A percentile compares a stretch with the other conserved stretches of the same genome.
phyloP scores from a whole-genome alignment of 2,329 filamentous ascomycete species.

The Hypoxylon sp. region DNA sequence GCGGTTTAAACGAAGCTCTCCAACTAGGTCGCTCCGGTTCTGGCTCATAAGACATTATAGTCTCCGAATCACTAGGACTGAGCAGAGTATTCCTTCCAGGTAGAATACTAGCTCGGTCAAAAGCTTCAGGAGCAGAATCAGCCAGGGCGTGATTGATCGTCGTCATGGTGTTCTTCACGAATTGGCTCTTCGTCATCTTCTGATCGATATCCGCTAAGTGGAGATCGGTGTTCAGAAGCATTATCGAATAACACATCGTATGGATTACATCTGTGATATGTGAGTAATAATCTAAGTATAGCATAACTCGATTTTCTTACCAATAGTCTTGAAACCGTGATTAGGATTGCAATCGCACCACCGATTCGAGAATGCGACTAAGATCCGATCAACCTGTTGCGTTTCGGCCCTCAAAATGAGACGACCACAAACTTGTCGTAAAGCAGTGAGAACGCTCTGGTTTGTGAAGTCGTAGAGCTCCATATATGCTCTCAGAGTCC shows the following conservation, averaged over 20 bases:
- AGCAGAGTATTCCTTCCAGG: conserved; percentile 58
- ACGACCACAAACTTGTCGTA: conserved; percentile 85
- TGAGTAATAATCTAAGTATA: conserved; percentile 44
- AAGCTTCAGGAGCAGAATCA: conserved; percentile 78
- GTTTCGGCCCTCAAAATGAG: conserved; percentile 91
- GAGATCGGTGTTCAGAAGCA: conserved; percentile 95
- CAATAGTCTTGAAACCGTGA: conserved; percentile 91
- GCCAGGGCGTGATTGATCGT: conserved; percentile 84
- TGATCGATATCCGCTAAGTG: conserved; percentile 95
- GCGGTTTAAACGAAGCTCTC: conserved; percentile 65
- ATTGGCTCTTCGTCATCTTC: conserved; percentile 96
- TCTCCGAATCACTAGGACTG: conserved; percentile 49
- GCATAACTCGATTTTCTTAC: conserved; percentile 64
- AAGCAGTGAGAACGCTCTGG: conserved; percentile 81
- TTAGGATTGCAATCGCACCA: conserved; percentile 96
- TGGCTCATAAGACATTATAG: conserved; percentile 36
- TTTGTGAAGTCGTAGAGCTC: conserved; percentile 89
- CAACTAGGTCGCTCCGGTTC: conserved; percentile 51
- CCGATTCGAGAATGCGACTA: conserved; percentile 88
- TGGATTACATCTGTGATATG: conserved; percentile 84
- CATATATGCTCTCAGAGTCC: conserved; percentile 84
- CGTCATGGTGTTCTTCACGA: conserved; percentile 95
- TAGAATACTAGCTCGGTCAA: conserved; percentile 71
- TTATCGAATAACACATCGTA: conserved; percentile 95
- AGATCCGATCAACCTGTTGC: conserved; percentile 94